These are phyloP conservation scores for Pseudoperonospora humuli DNA, from an alignment of 352 stramenopile genomes.

Conservation along the genomic window DNA sequence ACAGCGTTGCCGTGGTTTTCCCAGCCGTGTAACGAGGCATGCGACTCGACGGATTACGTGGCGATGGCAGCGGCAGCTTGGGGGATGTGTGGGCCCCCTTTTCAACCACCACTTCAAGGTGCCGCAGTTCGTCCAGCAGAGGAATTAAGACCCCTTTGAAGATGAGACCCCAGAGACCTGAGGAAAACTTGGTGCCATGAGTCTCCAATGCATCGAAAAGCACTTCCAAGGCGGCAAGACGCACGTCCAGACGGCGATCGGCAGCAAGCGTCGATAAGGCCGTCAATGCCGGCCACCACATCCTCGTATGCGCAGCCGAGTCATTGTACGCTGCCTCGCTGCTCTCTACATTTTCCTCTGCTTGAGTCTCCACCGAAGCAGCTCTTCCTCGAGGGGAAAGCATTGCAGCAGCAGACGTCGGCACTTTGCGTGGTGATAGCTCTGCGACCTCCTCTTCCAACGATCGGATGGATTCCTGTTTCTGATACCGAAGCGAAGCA, in stretches of 20 bases:
- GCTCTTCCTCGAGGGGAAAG: constrained; percentile 25
- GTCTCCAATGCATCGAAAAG: constrained; percentile 70
- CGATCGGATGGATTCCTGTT: constrained; percentile 49
- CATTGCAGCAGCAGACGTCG: constrained; percentile 4
- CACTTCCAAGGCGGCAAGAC: constrained; percentile 55
- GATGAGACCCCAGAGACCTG: constrained; percentile 70
- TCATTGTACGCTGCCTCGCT: constrained; percentile 50
- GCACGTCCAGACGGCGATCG: constrained; percentile 87
- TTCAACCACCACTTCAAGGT: constrained; percentile 57
- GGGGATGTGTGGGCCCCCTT: constrained; percentile 28
- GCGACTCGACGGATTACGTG: constrained; percentile 8
- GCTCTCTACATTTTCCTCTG: constrained; percentile 5
- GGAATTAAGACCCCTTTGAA: constrained; percentile 85
- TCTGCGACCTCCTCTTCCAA: constrained; percentile 55
- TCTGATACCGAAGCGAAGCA: constrained; percentile 46
- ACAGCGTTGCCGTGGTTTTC: constrained; percentile 60
- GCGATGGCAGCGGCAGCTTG: constrained; percentile 30
- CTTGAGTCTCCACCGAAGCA: constrained; percentile 22
- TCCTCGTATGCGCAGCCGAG: constrained; percentile 53
- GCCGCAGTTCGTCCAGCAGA: constrained; percentile 67
- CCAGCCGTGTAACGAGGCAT: constrained; percentile 31
- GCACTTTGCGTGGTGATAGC: constrained; percentile 26
- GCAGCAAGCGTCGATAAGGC: constrained; percentile 91
- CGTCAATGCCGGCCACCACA: constrained; percentile 95
- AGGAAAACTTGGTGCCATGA: constrained; percentile 65